phyloP scores from a whole-genome alignment of 495 filamentous ascomycete genomes.

The Pseudevernia furfuracea region DNA sequence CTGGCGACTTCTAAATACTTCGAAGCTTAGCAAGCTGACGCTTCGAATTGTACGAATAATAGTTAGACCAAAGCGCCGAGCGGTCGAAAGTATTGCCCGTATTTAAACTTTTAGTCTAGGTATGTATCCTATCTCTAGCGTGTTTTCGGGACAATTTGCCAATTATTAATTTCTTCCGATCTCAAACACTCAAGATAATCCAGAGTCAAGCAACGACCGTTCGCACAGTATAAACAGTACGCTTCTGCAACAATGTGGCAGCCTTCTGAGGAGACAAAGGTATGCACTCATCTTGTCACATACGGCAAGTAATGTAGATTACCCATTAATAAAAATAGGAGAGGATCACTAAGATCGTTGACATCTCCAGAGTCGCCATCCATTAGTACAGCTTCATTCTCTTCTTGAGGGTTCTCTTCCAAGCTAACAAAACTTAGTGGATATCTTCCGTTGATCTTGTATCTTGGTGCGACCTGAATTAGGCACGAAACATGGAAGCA shows the following conservation, averaged over 20 bases:
- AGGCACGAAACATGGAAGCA: constrained; percentile 6
- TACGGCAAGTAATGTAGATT: not conserved
- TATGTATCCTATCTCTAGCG: constrained; percentile 9
- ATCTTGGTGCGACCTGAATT: constrained; percentile 65
- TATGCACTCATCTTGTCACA: constrained; percentile 31
- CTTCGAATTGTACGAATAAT: not conserved
- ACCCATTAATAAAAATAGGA: constrained; percentile 49
- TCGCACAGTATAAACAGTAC: not conserved
- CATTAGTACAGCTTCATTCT: constrained; percentile 65
- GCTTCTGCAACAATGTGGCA: constrained; percentile 53
- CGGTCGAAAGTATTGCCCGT: not conserved
- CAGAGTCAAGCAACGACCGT: not conserved
- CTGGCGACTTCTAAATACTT: constrained; percentile 9
- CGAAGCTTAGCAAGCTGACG: not conserved
- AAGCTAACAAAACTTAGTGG: constrained; percentile 51
- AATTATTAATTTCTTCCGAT: not conserved
- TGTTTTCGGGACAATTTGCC: not conserved
- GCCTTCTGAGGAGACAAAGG: constrained; percentile 96
- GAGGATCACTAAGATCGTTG: constrained; percentile 90
- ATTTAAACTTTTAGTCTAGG: not conserved
- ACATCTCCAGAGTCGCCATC: constrained; percentile 88
- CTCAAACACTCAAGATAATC: not conserved
- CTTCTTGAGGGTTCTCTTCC: not conserved
- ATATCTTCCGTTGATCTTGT: constrained; percentile 93
- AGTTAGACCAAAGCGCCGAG: no score